Percentiles rank a stretch among this genome's conserved stretches.
Conservation (phyloP, 495 filamentous ascomycete genomes). For the Aspergillus leporis region DNA sequence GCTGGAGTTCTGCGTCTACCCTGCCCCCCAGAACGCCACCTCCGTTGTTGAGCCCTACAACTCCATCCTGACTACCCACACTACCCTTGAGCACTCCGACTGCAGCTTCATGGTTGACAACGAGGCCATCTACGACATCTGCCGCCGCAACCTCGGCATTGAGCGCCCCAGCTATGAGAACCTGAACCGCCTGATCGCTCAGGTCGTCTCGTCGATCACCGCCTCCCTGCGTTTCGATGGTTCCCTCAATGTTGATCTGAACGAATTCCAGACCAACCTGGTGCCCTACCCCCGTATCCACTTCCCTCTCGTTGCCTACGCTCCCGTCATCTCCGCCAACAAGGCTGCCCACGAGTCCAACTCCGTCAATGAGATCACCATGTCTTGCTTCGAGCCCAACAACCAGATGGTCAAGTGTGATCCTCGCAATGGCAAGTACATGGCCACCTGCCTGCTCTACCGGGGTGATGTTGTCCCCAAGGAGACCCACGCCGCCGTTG, state of each 20-base stretch:
- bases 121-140: slow-evolving; percentile 99
- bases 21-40: slow-evolving; percentile 92
- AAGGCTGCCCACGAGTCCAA: slow-evolving; percentile 94
- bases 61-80: slow-evolving; percentile 98
- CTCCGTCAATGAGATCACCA: slow-evolving; percentile 65
- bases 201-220: slow-evolving; percentile 98
- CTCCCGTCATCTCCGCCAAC: slow-evolving; percentile 88
- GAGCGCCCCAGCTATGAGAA: slow-evolving; percentile 97
- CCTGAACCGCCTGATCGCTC: slow-evolving; percentile 96
- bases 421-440: slow-evolving; percentile 98
- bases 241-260: slow-evolving; percentile 97
- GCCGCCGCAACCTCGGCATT: slow-evolving; percentile 93
- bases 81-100: slow-evolving; percentile 98
- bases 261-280: slow-evolving; percentile 99
- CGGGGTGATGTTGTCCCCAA: slow-evolving; percentile 97
- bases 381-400: slow-evolving; percentile 73
- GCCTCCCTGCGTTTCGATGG: slow-evolving; percentile 98
- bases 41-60: slow-evolving; percentile 99
- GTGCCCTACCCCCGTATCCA: slow-evolving; percentile 99
- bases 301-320: slow-evolving; percentile 96
- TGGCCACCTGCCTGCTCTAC: slow-evolving; percentile 97
- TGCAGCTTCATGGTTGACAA: slow-evolving; percentile 99
- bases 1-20: slow-evolving; percentile 98
- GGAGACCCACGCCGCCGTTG: slow-evolving; percentile 87
- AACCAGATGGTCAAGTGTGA: slow-evolving; percentile 99